Base-by-base conservation (phyloP, 1,284 basidiomycete genomes). In the Microbotryum violaceum region DNA sequence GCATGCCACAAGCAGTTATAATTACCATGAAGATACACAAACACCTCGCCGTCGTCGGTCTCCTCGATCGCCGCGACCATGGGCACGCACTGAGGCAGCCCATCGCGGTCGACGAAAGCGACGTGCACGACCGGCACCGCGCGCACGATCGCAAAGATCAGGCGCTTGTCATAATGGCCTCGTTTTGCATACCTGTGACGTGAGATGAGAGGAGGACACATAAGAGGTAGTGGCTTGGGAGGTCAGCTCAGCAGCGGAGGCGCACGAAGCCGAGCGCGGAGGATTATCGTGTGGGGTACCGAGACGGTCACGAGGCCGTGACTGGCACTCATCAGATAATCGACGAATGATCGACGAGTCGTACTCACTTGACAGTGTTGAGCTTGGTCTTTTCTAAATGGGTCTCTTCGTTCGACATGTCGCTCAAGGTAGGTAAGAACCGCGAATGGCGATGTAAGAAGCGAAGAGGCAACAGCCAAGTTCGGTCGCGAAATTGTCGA, bases 1-100 rank as follows among this genome's bases (percentile, higher is more conserved):
- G 50, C 25, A 18, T 25, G 25, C 37, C 27, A 20, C 45, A 29
- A 23, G 49, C 29, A 54, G n/a, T 25, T 21, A 27, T 21, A 25
- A 37, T 16, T 25, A 70, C 70, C 72, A 46, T 71, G 70, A 23
- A 72, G 63, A 37, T 71, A 70, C 0, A 71, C 33, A 42, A 62
- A 68, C 10, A 62, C 67, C 49, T 72, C 69, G 16, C 67, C 69
- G 29, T 70, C 68, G 20, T 67, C 63, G 7, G 46, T 56, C 27
- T 70, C 68, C 31, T 70, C 63, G 42, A 72, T 55, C 16, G 64
- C 66, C 2, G 67, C 72, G 42, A 72, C 64, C 72, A 73, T 72
- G 0, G 72, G 72, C 14, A 73, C 63, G 46, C 70, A 70, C 53
- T 71, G 69, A 8, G 72, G 72, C 45, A 70, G 57, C 0, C 71